Conservation (phyloP, 202 grass and related monocot species). For the Setaria viridis region DNA sequence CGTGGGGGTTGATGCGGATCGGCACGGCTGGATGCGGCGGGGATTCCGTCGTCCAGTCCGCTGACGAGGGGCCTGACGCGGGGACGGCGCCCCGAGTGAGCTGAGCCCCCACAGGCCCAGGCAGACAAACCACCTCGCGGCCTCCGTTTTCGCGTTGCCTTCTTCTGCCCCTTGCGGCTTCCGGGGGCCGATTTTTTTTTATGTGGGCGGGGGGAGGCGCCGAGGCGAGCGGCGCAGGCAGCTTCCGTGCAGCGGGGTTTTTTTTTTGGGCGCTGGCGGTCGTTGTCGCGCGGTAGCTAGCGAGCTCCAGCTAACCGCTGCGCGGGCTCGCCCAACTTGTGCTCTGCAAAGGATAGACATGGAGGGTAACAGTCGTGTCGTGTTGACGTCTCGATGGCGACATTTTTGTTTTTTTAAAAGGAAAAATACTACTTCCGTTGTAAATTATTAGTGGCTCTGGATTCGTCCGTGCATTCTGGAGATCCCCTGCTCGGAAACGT, state of each 20-base stretch:
- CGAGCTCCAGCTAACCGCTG: conserved; percentile 18
- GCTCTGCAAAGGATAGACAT: background rate
- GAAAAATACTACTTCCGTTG: background rate
- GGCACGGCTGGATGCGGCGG: background rate
- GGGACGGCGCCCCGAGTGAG: background rate
- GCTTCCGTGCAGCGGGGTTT: background rate
- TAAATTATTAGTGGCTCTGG: background rate
- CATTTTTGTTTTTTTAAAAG: background rate
- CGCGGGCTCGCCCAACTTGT: background rate
- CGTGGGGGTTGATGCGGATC: background rate
- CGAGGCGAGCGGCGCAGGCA: background rate
- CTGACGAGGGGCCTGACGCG: background rate
- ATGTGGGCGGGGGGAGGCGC: background rate
- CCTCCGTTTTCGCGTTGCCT: conserved; percentile 1
- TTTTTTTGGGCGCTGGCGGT: background rate
- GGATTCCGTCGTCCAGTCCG: background rate
- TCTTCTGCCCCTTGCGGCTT: background rate
- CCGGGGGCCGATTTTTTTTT: background rate
- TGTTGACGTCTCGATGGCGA: background rate
- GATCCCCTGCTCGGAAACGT: background rate
- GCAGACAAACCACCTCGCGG: background rate
- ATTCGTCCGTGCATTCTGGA: background rate
- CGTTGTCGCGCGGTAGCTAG: background rate
- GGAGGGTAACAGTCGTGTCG: background rate
- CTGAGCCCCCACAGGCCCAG: no score